phyloP scores from a whole-genome alignment of 768 basidiomycete genomes.

The Auriculariales sp. region DNA sequence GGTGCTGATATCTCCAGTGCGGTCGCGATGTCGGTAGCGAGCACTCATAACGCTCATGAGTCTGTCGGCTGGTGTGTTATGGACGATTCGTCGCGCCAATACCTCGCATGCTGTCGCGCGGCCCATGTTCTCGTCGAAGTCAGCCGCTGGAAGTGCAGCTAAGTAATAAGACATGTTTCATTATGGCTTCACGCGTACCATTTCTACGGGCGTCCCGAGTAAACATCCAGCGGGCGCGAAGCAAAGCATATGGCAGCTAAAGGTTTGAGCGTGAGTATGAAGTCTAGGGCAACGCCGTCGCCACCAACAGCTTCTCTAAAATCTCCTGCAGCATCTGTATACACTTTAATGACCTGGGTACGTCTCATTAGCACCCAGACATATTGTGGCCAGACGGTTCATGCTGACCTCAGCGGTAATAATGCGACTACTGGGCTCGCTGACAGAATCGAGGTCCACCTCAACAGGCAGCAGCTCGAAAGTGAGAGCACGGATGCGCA shows the following conservation, averaged over 20 bases:
- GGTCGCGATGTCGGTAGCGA: constrained; percentile 54
- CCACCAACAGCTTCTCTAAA: constrained; percentile 63
- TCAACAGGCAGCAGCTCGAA: constrained; percentile 66
- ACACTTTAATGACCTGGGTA: constrained; percentile 62
- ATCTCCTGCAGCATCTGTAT: constrained; percentile 74
- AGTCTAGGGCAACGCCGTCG: constrained; percentile 1
- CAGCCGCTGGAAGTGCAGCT: constrained; percentile 29
- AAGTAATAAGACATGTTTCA: background rate
- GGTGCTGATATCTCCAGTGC: constrained; percentile 64
- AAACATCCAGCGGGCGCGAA: constrained; percentile 67
- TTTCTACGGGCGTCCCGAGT: constrained; percentile 22
- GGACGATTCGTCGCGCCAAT: constrained; percentile 67
- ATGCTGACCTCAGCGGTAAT: constrained; percentile 52
- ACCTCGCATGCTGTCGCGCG: constrained; percentile 77
- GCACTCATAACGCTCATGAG: constrained; percentile 62
- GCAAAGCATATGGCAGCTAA: constrained; percentile 73
- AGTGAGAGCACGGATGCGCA: constrained; percentile 63
- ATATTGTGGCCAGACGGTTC: too few species aligned
- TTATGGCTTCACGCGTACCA: background rate
- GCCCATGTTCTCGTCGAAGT: constrained; percentile 74
- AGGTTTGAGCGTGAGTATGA: constrained; percentile 1
- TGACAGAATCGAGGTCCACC: constrained; percentile 50
- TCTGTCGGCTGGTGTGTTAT: constrained; percentile 46
- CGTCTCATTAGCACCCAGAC: background rate
- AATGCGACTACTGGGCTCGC: constrained; percentile 65